Base-by-base conservation (phyloP, 1,284 basidiomycete species). In the Marasmius oreades region DNA sequence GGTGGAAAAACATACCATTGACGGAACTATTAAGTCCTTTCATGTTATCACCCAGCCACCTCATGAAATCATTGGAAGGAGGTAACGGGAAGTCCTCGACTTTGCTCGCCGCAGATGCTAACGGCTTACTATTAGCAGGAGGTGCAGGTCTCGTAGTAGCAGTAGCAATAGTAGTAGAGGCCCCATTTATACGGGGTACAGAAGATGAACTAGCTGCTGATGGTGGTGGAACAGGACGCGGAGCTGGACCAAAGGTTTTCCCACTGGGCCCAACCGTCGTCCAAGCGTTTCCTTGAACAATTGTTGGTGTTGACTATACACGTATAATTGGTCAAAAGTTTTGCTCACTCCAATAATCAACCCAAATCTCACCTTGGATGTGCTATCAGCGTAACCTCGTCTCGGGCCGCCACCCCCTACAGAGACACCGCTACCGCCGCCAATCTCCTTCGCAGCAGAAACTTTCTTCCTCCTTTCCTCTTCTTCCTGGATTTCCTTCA, bases 401-500 rank as follows among this genome's bases (percentile, higher is more conserved):
- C 39, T 42, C 20, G 39, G n/a, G 7, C 11, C 39, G 5, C n/a
- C 20, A 11, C 16, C 39, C 10, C 5, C 14, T n/a, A 20, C 8
- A 42, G 39, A n/a, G n/a, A n/a, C n/a, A n/a, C n/a, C n/a, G n/a
- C n/a, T 16, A 18, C 39, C 39, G 16, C n/a, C 16, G 7, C 39
- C 20, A 20, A 2, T n/a, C 7, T 42, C 39, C 39, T 42, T 42
- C 33, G 81, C 76, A 53, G 77, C 74, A 48, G 79, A 80, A 54
- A 76, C 69, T 68, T 86, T 88, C 78, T 93, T 94, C 62, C 88
- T 80, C 62, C 77, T 82, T 73, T 97, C 90, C 70, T 99, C 96
- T 66, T 99, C 96, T 70, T 98, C 95, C 70, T 98, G 93, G 48
- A 99, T 99, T 75, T 99, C 95, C 77, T 95, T 97, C 85, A 99